Evolutionary conservation across 2,329 filamentous ascomycete genomes (phyloP), one percentile per base, ranked within the genome.

Genomic region (Aureobasidium musti): DNA sequence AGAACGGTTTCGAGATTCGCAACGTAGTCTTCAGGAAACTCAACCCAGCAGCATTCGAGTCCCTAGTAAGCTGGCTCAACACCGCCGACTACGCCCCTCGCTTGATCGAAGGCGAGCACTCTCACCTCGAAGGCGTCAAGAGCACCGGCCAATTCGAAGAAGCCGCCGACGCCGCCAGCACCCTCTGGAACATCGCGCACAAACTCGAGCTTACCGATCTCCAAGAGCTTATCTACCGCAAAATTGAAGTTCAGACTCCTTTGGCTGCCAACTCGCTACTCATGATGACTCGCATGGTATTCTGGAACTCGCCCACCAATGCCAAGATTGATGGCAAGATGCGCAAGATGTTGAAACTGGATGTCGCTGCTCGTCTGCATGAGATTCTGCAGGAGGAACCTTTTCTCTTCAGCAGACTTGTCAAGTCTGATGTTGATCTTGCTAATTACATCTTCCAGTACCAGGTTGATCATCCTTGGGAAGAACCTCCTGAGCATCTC

Each of bases 221-320:
- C 1, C 39, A 57, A 28, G 33, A 59, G 10, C 64, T 66, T 19
- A 52, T 66, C 54, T 57, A 59, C 19, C 64, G 64, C 35, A 66
- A 66, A n/a, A 52, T 53, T 35, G 23, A 60, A 11, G 41, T 33
- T 6, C 53, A 59, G n/a, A 49, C 53, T 5, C 64, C 64, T 8
- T 33, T 66, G 28, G 53, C 30, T 14, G n/a, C 30, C 14, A 39
- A 33, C 17, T 50, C 53, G 6, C 43, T 60, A 7, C 64, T 66
- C 23, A 41, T 60, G 13, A 8, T 66, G 19, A 60, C 64, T 7
- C 30, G 53, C 17, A 41, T 66, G 52, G 23, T 66, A 2, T 60
- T 39, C 35, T 66, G 30, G 43, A 43, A 59, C 13, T 8, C 28
- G 2, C 14, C 30, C 7, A 17, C 33, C 14, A 39, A 35, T 1